phyloP scores from a whole-genome alignment of 352 stramenopile species.

The Thalassiosira exigua region DNA sequence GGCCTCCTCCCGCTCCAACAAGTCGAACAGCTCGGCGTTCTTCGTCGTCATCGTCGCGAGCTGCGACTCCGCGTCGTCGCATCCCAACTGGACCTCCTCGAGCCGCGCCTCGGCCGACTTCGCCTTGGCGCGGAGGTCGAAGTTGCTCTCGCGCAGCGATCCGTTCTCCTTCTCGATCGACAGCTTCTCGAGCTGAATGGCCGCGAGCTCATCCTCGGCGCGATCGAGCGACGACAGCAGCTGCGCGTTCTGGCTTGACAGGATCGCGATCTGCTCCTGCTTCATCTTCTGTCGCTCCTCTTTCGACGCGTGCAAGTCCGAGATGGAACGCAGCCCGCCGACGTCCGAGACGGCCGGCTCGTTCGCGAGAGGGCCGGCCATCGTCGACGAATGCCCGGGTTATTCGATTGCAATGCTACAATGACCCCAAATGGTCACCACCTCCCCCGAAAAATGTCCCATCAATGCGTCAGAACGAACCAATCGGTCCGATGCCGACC shows the following conservation, averaged over 20 bases:
- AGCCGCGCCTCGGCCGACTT: constrained; percentile 89
- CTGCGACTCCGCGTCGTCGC: constrained; percentile 91
- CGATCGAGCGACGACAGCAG: constrained; percentile 49
- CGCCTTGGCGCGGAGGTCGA: constrained; percentile 91
- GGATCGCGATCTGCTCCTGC: too few relatives aligned
- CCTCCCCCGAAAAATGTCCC: too few relatives aligned
- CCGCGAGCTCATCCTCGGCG: constrained; percentile 75
- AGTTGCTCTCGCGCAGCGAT: constrained; percentile 91
- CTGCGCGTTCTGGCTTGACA: constrained; percentile 87
- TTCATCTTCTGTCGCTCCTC: constrained; percentile 86
- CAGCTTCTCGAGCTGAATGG: too few relatives aligned
- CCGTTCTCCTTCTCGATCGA: constrained; percentile 93
- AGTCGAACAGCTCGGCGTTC: constrained; percentile 92
- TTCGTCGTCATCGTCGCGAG: constrained; percentile 94
- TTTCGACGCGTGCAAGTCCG: constrained; percentile 38
- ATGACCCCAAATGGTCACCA: too few relatives aligned
- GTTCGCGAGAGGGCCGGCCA: too few relatives aligned
- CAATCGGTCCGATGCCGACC: too few relatives aligned
- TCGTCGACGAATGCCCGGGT: too few relatives aligned
- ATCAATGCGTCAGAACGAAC: too few relatives aligned
- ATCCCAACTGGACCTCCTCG: constrained; percentile 85
- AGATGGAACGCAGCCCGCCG: constrained; percentile 16
- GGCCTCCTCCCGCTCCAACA: constrained; percentile 94
- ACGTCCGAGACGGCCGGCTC: too few relatives aligned
- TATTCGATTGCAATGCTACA: too few relatives aligned